Evolutionary conservation across 176 grass and related monocot species (phyloP), one percentile per base, ranked within the genome.

Genomic region (Oryza officinalis): DNA sequence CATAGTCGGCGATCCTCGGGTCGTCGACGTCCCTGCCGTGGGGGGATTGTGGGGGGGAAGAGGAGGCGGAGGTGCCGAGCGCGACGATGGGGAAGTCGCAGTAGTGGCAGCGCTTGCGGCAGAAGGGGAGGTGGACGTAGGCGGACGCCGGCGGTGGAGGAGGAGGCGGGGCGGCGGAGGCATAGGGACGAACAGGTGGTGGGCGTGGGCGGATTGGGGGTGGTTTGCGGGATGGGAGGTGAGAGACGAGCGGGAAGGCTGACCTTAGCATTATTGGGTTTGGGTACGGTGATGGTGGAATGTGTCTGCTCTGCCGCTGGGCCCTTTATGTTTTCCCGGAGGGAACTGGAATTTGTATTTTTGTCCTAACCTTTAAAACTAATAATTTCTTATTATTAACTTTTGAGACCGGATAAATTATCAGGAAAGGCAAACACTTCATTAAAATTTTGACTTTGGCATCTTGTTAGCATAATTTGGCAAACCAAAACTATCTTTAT

Each of bases 81-180:
- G 90, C 90, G 18, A 94, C 57, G 85, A 97, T 89, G 68, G 95
- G 92, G 75, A 97, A 97, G 81, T 97, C 95, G 72, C 95, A 94
- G 74, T 97, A 97, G 80, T 91, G 84, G 86, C 95, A 97, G 18
- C 95, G 92, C 75, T 93, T 94, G 84, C 92, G 92, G 84, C 92
- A 94, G 88, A 93, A 94, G 17, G 95, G 90, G 37, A 93, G 95
- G 78, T 94, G 95, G 49, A 94, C 83, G 81, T 97, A 97, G 10
- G 86, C 92, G 31, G 95, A 94, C 13, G 86, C 72, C 2, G 92
- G 86, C 82, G 79, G 83, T 5, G 59, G 31, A 54, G 83, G 11
- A 69, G 76, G 9, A 31, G 38, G 49, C 14, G 5, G 26, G 66
- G 33, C 2, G 63, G 69, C 17, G 32, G 46, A 60, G 88, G 92